These are phyloP conservation scores for Hyphopichia buzzinii DNA, from an alignment of 1,139 yeast genomes.

Conservation along the genomic window DNA sequence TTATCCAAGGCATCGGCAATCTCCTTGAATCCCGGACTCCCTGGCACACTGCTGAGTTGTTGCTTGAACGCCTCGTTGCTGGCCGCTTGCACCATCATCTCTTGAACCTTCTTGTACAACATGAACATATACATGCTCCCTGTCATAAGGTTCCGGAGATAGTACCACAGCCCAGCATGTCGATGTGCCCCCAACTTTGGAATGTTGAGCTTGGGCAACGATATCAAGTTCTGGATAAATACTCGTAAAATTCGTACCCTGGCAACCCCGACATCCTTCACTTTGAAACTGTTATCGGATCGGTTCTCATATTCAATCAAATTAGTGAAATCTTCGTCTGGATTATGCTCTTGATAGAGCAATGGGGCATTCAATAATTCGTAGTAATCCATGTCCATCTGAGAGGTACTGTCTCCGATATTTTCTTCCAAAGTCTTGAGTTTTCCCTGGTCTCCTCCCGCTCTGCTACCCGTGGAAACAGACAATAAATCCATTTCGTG, in stretches of 20 bases:
- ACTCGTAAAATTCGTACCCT: slow-evolving; percentile 21
- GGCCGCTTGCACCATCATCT: slow-evolving; percentile 14
- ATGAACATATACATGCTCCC: slow-evolving; percentile 39
- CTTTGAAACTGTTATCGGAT: slow-evolving; percentile 14
- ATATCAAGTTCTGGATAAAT: slow-evolving; percentile 25
- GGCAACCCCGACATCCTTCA: slow-evolving; percentile 17
- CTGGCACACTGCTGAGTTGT: slow-evolving; percentile 5
- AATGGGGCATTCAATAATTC: slow-evolving; percentile 30
- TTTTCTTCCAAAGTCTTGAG: neutral
- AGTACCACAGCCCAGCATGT: slow-evolving; percentile 46
- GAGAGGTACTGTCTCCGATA: neutral
- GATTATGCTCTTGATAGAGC: slow-evolving; percentile 25
- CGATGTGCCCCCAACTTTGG: slow-evolving; percentile 40
- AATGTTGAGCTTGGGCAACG: slow-evolving; percentile 33
- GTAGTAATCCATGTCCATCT: slow-evolving; percentile 22
- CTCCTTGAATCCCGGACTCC: slow-evolving; percentile 9
- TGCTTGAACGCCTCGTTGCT: slow-evolving; percentile 9
- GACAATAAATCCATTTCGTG: neutral
- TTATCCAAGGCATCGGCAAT: slow-evolving; percentile 15
- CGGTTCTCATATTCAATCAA: slow-evolving; percentile 18
- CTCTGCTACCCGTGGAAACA: neutral
- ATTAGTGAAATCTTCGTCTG: slow-evolving; percentile 34
- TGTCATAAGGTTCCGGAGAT: slow-evolving; percentile 38
- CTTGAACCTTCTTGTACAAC: slow-evolving; percentile 32
- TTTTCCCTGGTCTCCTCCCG: neutral